These are phyloP conservation scores for Boletus coccyginus DNA, from an alignment of 768 basidiomycete genomes.

Conservation along the genomic window DNA sequence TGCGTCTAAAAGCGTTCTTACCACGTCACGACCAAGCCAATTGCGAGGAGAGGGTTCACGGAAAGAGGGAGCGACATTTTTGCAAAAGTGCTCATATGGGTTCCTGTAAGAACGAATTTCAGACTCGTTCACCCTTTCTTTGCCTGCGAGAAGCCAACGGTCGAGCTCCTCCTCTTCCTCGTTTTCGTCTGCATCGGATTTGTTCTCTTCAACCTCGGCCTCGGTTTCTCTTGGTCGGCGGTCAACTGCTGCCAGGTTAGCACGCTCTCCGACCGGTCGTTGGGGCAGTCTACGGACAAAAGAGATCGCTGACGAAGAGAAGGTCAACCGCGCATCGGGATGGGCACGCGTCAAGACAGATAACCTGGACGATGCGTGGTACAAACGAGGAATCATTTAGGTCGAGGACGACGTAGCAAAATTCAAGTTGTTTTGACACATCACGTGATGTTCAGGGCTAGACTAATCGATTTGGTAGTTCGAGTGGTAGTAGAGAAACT, in stretches of 20 bases:
- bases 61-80: constrained; percentile 20
- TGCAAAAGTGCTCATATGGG: constrained; percentile 19
- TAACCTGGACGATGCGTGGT: constrained; percentile 9
- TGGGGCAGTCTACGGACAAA: constrained; percentile 12
- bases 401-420: constrained; percentile 10
- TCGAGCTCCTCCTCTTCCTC: constrained; percentile 14
- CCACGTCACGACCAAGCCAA: constrained; percentile 61
- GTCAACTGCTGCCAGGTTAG: neutral
- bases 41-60: constrained; percentile 43
- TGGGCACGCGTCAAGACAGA: constrained; percentile 7
- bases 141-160: constrained; percentile 14
- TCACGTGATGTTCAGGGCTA: constrained; percentile 30
- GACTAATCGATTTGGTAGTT: neutral
- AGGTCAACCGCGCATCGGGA: constrained; percentile 12
- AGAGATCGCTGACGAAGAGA: constrained; percentile 20
- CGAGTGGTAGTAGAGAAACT: neutral
- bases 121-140: constrained; percentile 18
- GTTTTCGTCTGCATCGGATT: neutral
- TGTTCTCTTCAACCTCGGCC: constrained; percentile 2
- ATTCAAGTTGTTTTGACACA: constrained; percentile 3
- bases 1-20: constrained; percentile 34
- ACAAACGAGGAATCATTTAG: constrained; percentile 25
- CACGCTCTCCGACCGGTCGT: constrained; percentile 2
- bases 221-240: constrained; percentile 1
- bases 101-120: constrained; percentile 12